Conservation (phyloP, 2,329 filamentous ascomycete genomes). For the Botrytis hyacinthi region DNA sequence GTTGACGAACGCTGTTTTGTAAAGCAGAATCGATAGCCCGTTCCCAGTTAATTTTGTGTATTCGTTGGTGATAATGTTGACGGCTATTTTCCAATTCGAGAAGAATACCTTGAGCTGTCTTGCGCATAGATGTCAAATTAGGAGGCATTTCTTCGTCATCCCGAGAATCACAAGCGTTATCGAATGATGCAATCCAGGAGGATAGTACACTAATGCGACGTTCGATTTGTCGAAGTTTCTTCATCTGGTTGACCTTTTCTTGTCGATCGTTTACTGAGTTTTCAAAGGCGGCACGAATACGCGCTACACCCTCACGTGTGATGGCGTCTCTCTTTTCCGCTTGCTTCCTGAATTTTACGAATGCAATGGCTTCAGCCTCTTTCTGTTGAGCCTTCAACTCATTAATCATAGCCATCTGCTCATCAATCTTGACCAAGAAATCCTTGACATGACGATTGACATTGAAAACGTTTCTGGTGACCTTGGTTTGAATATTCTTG, state of each 20-base stretch:
- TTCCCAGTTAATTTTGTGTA: conserved; percentile 83
- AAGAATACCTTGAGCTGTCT: conserved; percentile 84
- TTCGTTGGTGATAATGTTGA: conserved; percentile 82
- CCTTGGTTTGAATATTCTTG: conserved; percentile 99
- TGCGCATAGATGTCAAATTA: conserved; percentile 73
- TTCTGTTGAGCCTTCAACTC: conserved; percentile 92
- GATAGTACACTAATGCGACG: conserved; percentile 82
- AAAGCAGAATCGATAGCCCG: conserved; percentile 82
- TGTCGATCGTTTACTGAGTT: conserved; percentile 73
- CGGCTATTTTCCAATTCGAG: conserved; percentile 86
- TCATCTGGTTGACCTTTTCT: conserved; percentile 76
- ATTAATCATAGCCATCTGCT: conserved; percentile 96
- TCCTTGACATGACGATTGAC: conserved; percentile 99
- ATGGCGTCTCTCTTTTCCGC: conserved; percentile 77
- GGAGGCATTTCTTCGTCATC: conserved; percentile 69
- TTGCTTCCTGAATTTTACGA: conserved; percentile 87
- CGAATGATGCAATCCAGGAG: conserved; percentile 90
- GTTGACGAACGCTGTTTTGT: conserved; percentile 76
- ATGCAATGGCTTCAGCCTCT: conserved; percentile 77
- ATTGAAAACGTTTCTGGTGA: conserved; percentile 98
- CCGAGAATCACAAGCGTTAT: conserved; percentile 70
- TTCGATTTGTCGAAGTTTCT: conserved; percentile 78
- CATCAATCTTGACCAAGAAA: conserved; percentile 98
- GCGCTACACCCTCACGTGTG: conserved; percentile 72
- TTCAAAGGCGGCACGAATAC: conserved; percentile 81